Evolutionary conservation across 2,329 filamentous ascomycete species (phyloP), one percentile per base, ranked within the genome.

Genomic region (Colletotrichum sp.): DNA sequence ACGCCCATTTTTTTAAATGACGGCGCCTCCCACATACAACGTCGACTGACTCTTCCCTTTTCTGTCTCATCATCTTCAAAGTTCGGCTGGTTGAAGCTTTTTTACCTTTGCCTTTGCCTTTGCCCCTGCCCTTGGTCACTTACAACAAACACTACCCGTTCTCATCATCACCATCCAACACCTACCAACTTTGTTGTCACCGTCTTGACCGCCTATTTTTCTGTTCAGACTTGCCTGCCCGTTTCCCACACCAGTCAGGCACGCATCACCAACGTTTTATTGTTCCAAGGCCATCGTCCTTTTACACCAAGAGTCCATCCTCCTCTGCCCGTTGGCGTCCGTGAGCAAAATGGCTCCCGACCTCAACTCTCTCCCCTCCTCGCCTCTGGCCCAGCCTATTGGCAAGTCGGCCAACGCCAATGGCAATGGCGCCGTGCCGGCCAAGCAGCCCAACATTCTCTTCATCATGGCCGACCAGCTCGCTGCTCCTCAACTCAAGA

Each of bases 391-490:
- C 64, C 79, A 79, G 67, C 63, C 77, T 8, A 61, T 63, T 16
- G 66, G 58, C 61, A 74, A 61, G 68, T 18, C 69, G 13, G 67
- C 77, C 64, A 80, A 81, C 69, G 80, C 80, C 70, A 65, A 73
- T 58, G 72, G 43, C 52, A 64, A 74, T 28, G 75, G 69, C n/a
- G 69, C 78, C 16, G 74, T 77, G 34, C 78, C 80, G 52, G 78
- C 80, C 30, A 81, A 84, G 72, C 82, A 82, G 78, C 85, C 86
- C 77, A 88, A 88, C 78, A 87, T 88, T 58, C 81, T 88, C 61
- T 98, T 97, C 88, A 98, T 98, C 87, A 98, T 98, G 96, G 96
- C 96, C 71, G 96, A 98, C 86, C 96, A 98, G 87, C 92, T 98
- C 84, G 94, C 96, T 21, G 96, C 96, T 32, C 96, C 96, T 21